phyloP scores from a whole-genome alignment of 225 moss, liverwort and hornwort species.

The Antitrichia curtipendula region DNA sequence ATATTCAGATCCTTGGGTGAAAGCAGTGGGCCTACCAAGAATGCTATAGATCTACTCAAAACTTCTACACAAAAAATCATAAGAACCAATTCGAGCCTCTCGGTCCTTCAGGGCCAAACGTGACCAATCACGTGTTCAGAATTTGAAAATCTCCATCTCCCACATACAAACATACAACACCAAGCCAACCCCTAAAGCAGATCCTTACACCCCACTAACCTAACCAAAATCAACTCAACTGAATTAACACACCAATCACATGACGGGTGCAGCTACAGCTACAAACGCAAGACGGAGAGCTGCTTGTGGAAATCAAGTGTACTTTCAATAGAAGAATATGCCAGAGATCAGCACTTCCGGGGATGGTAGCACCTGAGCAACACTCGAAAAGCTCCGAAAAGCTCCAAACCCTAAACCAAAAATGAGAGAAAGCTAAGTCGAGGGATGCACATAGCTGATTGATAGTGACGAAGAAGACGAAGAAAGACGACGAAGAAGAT shows the following conservation, averaged over 20 bases:
- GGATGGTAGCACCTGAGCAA: background rate
- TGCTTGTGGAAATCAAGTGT: background rate
- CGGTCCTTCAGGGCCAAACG: background rate
- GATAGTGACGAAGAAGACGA: background rate
- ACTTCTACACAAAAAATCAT: background rate
- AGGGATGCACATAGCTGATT: background rate
- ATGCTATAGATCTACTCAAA: background rate
- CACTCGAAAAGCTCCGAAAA: background rate
- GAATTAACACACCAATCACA: background rate
- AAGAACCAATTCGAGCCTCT: background rate
- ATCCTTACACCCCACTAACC: background rate
- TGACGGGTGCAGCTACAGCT: background rate
- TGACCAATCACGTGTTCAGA: background rate
- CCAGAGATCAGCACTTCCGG: background rate
- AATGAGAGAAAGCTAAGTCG: background rate
- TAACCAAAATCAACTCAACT: background rate
- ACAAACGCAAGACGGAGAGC: background rate
- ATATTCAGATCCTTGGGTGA: background rate
- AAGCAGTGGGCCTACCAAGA: background rate
- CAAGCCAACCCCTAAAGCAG: background rate
- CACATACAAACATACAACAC: background rate
- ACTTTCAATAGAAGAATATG: background rate
- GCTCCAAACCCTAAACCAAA: background rate
- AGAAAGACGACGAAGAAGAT: background rate
- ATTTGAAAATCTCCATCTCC: background rate